phyloP scores from a whole-genome alignment of 805 yeast species.

The Sporopachydermia lactativora region DNA sequence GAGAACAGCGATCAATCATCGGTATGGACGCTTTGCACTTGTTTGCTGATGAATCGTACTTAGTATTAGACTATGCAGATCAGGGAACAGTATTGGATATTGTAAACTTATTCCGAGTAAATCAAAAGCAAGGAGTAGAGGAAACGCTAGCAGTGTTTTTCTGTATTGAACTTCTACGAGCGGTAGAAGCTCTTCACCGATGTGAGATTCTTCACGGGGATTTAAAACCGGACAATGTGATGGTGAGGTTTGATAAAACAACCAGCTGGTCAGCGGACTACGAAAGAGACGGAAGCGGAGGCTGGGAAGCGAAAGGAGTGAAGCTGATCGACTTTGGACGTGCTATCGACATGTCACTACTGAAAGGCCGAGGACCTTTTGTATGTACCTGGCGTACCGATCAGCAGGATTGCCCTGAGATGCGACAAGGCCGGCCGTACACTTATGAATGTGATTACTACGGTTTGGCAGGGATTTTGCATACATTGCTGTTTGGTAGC shows the following conservation, averaged over 20 bases:
- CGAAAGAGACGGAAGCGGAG: conserved; percentile 21
- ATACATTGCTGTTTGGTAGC: conserved; percentile 58
- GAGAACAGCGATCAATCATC: conserved; percentile 28
- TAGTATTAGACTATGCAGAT: conserved; percentile 44
- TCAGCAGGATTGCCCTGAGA: conserved; percentile 60
- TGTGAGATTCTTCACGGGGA: conserved; percentile 72
- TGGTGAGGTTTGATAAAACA: conserved; percentile 38
- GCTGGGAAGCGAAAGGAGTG: conserved; percentile 41
- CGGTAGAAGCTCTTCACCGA: conserved; percentile 47
- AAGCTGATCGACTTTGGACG: conserved; percentile 72
- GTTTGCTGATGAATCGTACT: conserved; percentile 54
- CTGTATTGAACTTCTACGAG: conserved; percentile 47
- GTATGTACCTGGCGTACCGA: conserved; percentile 45
- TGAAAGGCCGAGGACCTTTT: conserved; percentile 37
- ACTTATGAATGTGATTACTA: conserved; percentile 70
- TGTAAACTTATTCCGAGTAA: conserved; percentile 31
- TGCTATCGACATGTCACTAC: conserved; percentile 54
- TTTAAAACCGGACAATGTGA: conserved; percentile 73
- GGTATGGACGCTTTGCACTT: conserved; percentile 35
- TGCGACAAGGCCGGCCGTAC: conserved; percentile 51
- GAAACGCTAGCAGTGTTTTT: conserved; percentile 52
- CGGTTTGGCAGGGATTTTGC: conserved; percentile 66
- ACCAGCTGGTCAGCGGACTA: conserved; percentile 9
- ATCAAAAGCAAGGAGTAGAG: conserved; percentile 26
- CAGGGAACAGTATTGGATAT: conserved; percentile 69